Base-by-base conservation (phyloP, 345 rosid genomes). In the Linum trigynum region DNA sequence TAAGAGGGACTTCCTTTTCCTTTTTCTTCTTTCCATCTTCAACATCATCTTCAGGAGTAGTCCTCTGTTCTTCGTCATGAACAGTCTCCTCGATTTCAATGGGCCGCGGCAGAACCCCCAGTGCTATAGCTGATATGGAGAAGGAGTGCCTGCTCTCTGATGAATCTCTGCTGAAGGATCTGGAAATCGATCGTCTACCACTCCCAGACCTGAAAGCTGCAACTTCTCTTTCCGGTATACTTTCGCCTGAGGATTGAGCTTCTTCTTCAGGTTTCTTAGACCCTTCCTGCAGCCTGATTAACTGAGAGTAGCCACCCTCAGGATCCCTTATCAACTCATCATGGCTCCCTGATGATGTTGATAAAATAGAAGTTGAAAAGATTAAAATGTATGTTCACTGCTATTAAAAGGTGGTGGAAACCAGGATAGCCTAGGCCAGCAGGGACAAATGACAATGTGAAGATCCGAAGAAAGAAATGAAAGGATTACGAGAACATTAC, bases 201-300 rank as follows among this genome's bases (percentile, higher is more conserved):
- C 84, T 79, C 7, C 56, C 67, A 16, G 82, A 68, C 65, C 76
- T 71, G 3, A 62, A 61, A 45, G 66, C 39, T 7, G 51, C 3
- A 59, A 51, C 71, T 2, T 75, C 77, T 1, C 10, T 59, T 64
- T 72, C 79, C 17, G 41, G 38, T 12, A 55, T 61, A 62, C 66
- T 70, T 42, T 16, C 64, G 39, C 67, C 74, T 35, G 16, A 43
- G 40, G 35, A 38, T 0, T 56, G 40, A 14, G 67, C 59, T 6
- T 53, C 76, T 7, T 48, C 14, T 74, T 73, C 86, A 7, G 67
- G 59, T 39, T 72, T 82, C 5, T 70, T 77, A 55, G 79, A 69
- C 57, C 90, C 92, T 72, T 80, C 84, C 83, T 91, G 98, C 51
- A 89, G 80, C 42, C 82, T 85, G 67, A 91, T 66, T 7, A 91